Conservation (phyloP, 2,329 filamentous ascomycete species). For the Cytospora mali region DNA sequence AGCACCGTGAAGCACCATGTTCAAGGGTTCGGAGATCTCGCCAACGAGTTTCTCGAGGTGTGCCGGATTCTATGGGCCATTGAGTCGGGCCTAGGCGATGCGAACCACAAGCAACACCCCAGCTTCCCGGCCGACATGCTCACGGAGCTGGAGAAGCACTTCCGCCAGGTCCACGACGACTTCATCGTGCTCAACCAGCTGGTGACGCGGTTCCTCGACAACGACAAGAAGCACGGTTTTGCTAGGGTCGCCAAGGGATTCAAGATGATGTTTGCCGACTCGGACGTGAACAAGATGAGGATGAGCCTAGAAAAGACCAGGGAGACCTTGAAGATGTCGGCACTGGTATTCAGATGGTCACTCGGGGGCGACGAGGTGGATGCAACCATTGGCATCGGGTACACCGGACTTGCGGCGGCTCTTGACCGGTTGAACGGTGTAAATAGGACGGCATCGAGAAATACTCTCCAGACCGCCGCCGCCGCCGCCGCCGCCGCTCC, state of each 20-base stretch:
- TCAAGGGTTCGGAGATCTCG: conserved; percentile 60
- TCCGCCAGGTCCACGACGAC: conserved; percentile 61
- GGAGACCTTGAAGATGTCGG: conserved; percentile 65
- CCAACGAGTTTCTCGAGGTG: conserved; percentile 68
- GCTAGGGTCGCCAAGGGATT: conserved; percentile 63
- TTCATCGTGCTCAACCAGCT: conserved; percentile 66
- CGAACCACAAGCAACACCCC: conserved; percentile 48
- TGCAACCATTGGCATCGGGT: conserved; percentile 65
- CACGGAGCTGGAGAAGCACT: conserved; percentile 65
- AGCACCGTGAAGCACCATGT: conserved; percentile 57
- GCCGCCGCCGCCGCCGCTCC: neutral
- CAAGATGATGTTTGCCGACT: conserved; percentile 64
- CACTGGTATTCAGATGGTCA: conserved; percentile 67
- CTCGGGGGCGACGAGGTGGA: conserved; percentile 61
- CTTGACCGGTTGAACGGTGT: conserved; percentile 52
- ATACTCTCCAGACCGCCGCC: conserved; percentile 22
- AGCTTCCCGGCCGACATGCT: conserved; percentile 62
- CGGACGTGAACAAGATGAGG: conserved; percentile 63
- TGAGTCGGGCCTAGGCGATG: conserved; percentile 65
- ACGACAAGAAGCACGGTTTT: conserved; percentile 63
- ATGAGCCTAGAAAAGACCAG: conserved; percentile 58
- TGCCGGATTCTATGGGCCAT: conserved; percentile 70
- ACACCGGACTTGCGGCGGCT: conserved; percentile 66
- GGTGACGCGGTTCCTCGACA: conserved; percentile 62
- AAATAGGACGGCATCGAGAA: conserved; percentile 29